Base-by-base conservation (phyloP, 176 grass and related monocot species). In the Chloris gayana region DNA sequence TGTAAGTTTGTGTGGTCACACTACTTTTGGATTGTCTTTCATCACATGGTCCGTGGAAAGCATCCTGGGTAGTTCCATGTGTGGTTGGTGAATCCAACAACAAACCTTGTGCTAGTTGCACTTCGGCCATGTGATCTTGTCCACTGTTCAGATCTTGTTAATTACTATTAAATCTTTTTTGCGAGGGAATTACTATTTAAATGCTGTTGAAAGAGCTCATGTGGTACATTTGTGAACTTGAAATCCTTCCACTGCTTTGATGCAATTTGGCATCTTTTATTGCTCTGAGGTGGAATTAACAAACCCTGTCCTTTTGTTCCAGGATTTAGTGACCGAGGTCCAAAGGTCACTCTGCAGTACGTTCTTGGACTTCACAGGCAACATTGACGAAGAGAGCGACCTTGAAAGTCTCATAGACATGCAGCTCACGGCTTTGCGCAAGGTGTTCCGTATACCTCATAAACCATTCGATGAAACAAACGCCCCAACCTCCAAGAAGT, bases 401-500 rank as follows among this genome's bases (percentile, higher is more conserved):
- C 81, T 98, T 58, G 92, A 98, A 65, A 86, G 83, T 81, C 85
- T 98, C 19, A 89, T 94, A 17, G 81, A 94, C n/a, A 29, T 41
- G 12, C 95, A 98, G 64, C 87, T 98, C 32, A 44, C 31, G 2
- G 88, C 88, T 44, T 92, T 98, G 45, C 85, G 88, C 32, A 94
- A 94, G 80, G 86, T 87, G 59, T 94, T 94, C 59, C 89, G 88
- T 47, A 89, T 94, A 80, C 83, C 85, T 3, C 92, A 93, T 32
- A 98, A 91, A 66, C 83, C 79, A 13, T 86, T 75, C 26, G 88
- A 91, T 6, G 95, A 92, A 64, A 91, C 90, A 14, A 83, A 89
- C 0, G 86, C 80, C 4, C 87, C 86, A 41, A 82, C 84, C 32
- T 92, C 88, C 32, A 91, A 98, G 88, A 98, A 98, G 73, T 67